Conservation (phyloP, 1,139 yeast genomes). For the Zygosaccharomyces sapae region DNA sequence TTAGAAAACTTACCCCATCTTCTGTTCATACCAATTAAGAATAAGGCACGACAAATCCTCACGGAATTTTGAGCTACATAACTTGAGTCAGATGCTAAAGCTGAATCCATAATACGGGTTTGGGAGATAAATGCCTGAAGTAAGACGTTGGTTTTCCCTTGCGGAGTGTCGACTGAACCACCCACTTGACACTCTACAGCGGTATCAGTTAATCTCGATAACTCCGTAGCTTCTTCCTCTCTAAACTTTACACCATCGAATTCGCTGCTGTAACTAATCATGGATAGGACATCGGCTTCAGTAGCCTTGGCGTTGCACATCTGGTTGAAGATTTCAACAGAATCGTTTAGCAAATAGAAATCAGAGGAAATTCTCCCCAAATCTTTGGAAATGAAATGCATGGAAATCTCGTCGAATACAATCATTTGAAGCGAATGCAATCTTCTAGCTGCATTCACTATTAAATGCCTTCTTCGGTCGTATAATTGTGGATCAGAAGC, state of each 20-base stretch:
- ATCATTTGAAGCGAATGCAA: slow-evolving; percentile 88
- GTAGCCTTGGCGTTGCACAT: slow-evolving; percentile 80
- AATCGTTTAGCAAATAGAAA: slow-evolving; percentile 77
- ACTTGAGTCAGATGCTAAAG: slow-evolving; percentile 78
- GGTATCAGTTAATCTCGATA: slow-evolving; percentile 56
- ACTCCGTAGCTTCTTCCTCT: slow-evolving; percentile 78
- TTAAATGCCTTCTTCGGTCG: slow-evolving; percentile 68
- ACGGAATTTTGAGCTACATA: slow-evolving; percentile 96
- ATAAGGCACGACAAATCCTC: slow-evolving; percentile 86
- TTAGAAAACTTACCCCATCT: slow-evolving; percentile 84
- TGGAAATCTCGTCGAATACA: slow-evolving; percentile 80
- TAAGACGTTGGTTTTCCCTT: slow-evolving; percentile 81
- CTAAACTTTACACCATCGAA: slow-evolving; percentile 87
- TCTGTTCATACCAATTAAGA: slow-evolving; percentile 77
- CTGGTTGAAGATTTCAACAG: slow-evolving; percentile 85
- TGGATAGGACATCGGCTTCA: slow-evolving; percentile 86
- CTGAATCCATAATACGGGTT: slow-evolving; percentile 67
- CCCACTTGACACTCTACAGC: slow-evolving; percentile 79
- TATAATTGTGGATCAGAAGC: slow-evolving; percentile 78
- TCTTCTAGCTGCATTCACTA: slow-evolving; percentile 73
- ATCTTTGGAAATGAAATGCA: slow-evolving; percentile 78
- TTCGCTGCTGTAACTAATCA: slow-evolving; percentile 90
- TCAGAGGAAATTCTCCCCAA: slow-evolving; percentile 93
- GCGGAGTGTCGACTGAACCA: slow-evolving; percentile 69
- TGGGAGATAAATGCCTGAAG: slow-evolving; percentile 85